phyloP scores from a whole-genome alignment of 805 yeast species.

The Alloascoidea africana region DNA sequence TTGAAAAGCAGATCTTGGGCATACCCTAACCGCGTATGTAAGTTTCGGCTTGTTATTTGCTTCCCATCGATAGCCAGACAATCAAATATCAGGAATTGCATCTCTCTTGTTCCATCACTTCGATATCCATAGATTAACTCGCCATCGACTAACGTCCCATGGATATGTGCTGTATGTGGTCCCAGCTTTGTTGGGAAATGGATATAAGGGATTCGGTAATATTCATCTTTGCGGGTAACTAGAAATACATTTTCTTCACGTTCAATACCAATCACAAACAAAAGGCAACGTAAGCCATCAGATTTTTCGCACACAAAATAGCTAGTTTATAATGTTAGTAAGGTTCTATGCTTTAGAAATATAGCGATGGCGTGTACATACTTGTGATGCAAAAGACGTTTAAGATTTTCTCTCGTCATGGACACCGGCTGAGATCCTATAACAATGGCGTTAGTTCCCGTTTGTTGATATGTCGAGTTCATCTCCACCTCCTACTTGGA shows the following conservation, averaged over 20 bases:
- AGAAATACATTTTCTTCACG: slow-evolving; percentile 82
- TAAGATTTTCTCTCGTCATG: slow-evolving; percentile 61
- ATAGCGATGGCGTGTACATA: slow-evolving; percentile 10
- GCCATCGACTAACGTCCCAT: slow-evolving; percentile 87
- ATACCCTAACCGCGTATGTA: slow-evolving; percentile 77
- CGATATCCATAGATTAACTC: slow-evolving; percentile 63
- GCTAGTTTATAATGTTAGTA: slow-evolving; percentile 6
- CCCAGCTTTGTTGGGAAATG: slow-evolving; percentile 54
- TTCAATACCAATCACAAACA: slow-evolving; percentile 47
- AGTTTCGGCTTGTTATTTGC: slow-evolving; percentile 49
- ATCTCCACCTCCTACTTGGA: no score
- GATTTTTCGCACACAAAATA: slow-evolving; percentile 93
- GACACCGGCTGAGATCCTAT: slow-evolving; percentile 90
- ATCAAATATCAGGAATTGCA: slow-evolving; percentile 81
- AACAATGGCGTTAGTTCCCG: slow-evolving; percentile 3
- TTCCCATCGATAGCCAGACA: slow-evolving; percentile 74
- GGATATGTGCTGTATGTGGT: slow-evolving; percentile 47
- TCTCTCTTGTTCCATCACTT: slow-evolving; percentile 37
- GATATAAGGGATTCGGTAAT: slow-evolving; percentile 63
- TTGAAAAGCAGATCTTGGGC: slow-evolving; percentile 66
- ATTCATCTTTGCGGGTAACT: slow-evolving; percentile 81
- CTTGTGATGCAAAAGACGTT: slow-evolving; percentile 48
- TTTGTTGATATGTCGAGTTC: no score
- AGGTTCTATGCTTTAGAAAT: no score
- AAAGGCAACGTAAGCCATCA: slow-evolving; percentile 79